Percentiles rank a stretch among this genome's conserved stretches.
These are phyloP conservation scores for Purshia tridentata DNA, from an alignment of 306 rosid species.

Conservation along the genomic window DNA sequence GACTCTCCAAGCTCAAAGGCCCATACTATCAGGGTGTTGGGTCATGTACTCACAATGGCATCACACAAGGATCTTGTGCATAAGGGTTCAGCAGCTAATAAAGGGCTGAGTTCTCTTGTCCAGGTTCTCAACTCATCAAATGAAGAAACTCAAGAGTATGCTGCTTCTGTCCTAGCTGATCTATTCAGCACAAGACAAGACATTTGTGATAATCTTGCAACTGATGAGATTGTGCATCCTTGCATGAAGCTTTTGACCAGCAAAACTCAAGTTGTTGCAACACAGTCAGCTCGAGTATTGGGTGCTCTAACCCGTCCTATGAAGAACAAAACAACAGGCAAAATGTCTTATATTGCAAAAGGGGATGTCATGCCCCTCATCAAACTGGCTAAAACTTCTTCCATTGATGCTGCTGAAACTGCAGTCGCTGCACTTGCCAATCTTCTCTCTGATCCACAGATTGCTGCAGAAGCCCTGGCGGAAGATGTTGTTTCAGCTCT, in stretches of 20 bases:
- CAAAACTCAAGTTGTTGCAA: slow-evolving; percentile 82
- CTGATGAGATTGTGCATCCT: slow-evolving; percentile 82
- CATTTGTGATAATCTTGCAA: slow-evolving; percentile 83
- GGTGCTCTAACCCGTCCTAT: slow-evolving; percentile 83
- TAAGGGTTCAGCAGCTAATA: slow-evolving; percentile 76
- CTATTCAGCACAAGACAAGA: slow-evolving; percentile 82
- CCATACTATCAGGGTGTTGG: slow-evolving; percentile 74
- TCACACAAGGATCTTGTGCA: slow-evolving; percentile 69
- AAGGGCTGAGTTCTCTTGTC: slow-evolving; percentile 80
- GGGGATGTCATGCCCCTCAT: slow-evolving; percentile 85
- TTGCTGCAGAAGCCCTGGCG: slow-evolving; percentile 75
- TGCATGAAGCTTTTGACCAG: slow-evolving; percentile 92
- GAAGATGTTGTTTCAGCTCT: slow-evolving; percentile 86
- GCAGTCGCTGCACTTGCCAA: slow-evolving; percentile 96
- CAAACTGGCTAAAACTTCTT: slow-evolving; percentile 87
- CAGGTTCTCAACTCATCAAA: slow-evolving; percentile 79
- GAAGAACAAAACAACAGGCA: slow-evolving; percentile 56
- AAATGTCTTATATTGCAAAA: slow-evolving; percentile 66
- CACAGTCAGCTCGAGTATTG: slow-evolving; percentile 90
- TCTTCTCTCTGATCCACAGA: slow-evolving; percentile 75
- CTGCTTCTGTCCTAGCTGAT: slow-evolving; percentile 92
- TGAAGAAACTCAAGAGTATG: slow-evolving; percentile 82
- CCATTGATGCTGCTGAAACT: slow-evolving; percentile 80
- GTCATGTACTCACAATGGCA: slow-evolving; percentile 83
- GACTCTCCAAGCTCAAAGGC: slow-evolving; percentile 74